These are phyloP conservation scores for Dactylorhiza incarnata DNA, from an alignment of 106 monocot genomes.

Conservation along the genomic window DNA sequence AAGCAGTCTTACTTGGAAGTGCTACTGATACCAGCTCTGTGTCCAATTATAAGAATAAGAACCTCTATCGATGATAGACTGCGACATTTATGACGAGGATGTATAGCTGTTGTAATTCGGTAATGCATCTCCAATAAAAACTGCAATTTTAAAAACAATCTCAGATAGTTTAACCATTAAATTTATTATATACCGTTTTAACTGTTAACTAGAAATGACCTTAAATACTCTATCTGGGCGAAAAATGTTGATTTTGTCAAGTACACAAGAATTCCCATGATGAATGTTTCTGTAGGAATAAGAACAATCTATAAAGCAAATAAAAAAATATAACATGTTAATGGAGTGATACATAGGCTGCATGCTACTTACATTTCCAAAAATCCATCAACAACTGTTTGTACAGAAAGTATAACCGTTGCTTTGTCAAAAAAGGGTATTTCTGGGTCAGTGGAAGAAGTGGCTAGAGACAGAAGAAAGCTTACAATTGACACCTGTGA, in stretches of 20 bases:
- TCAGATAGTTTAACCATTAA: background rate
- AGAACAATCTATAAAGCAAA: background rate
- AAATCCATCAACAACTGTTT: slow-evolving; percentile 87
- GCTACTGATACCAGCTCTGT: slow-evolving; percentile 55
- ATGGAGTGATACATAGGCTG: background rate
- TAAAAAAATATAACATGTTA: background rate
- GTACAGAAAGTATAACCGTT: slow-evolving; percentile 35
- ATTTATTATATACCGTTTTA: background rate
- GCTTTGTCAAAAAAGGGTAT: slow-evolving; percentile 62
- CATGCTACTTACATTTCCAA: slow-evolving; percentile 59
- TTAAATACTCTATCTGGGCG: slow-evolving; percentile 93
- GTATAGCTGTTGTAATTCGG: slow-evolving; percentile 57
- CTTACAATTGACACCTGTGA: slow-evolving; percentile 83
- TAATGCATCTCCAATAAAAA: slow-evolving; percentile 80
- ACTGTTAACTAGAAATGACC: slow-evolving; percentile 22
- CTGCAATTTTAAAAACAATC: slow-evolving; percentile 29
- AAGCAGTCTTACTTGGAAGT: slow-evolving; percentile 60
- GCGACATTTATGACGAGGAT: slow-evolving; percentile 66
- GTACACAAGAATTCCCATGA: slow-evolving; percentile 15
- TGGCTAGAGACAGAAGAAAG: slow-evolving; percentile 65
- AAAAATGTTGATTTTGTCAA: slow-evolving; percentile 88
- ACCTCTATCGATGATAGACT: slow-evolving; percentile 60
- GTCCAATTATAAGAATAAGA: slow-evolving; percentile 63
- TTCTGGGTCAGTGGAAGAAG: slow-evolving; percentile 36
- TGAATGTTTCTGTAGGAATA: slow-evolving; percentile 37